Evolutionary conservation across 495 filamentous ascomycete species (phyloP).

Genomic region (Penicillium paradoxum): DNA sequence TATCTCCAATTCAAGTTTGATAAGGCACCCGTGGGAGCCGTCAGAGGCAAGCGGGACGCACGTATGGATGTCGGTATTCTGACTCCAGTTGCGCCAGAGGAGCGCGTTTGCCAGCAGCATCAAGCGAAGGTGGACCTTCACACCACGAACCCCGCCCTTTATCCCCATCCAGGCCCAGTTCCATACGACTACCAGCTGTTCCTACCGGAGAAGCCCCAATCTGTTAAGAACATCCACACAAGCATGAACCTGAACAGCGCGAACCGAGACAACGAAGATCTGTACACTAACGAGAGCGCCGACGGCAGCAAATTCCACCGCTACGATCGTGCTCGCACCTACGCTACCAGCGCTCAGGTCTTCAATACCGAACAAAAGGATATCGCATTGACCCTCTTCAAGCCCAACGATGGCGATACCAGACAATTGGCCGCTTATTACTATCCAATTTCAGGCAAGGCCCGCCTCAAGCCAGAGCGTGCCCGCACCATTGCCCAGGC

Average conservation of each 20-base stretch:
- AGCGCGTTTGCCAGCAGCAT: slow-evolving; percentile 41
- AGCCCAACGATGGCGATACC: slow-evolving; percentile 45
- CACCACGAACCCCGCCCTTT: slow-evolving; percentile 55
- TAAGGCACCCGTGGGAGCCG: slow-evolving; percentile 65
- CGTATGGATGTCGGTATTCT: slow-evolving; percentile 79
- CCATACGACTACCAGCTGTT: slow-evolving; percentile 79
- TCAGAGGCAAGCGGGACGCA: slow-evolving; percentile 60
- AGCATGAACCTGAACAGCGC: slow-evolving; percentile 69
- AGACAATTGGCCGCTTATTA: slow-evolving; percentile 77
- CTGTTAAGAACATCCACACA: slow-evolving; percentile 58
- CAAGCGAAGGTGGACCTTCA: slow-evolving; percentile 54
- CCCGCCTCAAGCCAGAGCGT: slow-evolving; percentile 54
- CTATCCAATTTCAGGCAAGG: slow-evolving; percentile 77
- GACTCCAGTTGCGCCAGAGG: slow-evolving; percentile 54
- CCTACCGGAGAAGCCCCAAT: slow-evolving; percentile 54
- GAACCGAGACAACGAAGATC: slow-evolving; percentile 57
- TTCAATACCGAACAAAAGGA: slow-evolving; percentile 53
- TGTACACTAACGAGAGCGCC: slow-evolving; percentile 57
- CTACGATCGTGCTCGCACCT: slow-evolving; percentile 74
- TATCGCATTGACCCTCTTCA: slow-evolving; percentile 57
- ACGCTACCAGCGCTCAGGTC: slow-evolving; percentile 69
- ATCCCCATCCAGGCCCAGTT: slow-evolving; percentile 55
- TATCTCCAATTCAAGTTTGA: slow-evolving; percentile 88
- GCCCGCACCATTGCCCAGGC: slow-evolving; percentile 47
- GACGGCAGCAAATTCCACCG: slow-evolving; percentile 53